Evolutionary conservation across 1,139 yeast species (phyloP).

Genomic region (Pichia norvegensis): DNA sequence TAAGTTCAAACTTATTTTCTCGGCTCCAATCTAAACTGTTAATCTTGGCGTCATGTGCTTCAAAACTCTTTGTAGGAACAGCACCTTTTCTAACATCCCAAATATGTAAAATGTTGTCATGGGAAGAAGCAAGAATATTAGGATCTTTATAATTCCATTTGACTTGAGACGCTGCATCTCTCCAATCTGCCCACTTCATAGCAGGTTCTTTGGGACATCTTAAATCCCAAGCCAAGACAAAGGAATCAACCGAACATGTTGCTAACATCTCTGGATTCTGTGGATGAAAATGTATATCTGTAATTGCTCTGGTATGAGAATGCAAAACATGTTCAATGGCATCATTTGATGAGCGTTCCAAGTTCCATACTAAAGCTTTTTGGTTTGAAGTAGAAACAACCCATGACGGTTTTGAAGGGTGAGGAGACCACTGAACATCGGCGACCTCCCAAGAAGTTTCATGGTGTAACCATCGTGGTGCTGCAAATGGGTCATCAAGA

Average conservation of each 20-base stretch:
- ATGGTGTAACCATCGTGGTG: constrained; percentile 91
- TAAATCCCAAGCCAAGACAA: constrained; percentile 85
- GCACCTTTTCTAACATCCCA: constrained; percentile 91
- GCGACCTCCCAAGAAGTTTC: constrained; percentile 97
- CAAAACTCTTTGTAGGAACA: constrained; percentile 56
- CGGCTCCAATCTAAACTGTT: constrained; percentile 82
- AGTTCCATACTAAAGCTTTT: constrained; percentile 90
- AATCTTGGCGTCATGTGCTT: constrained; percentile 75
- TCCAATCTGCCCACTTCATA: constrained; percentile 81
- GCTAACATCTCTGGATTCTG: constrained; percentile 83
- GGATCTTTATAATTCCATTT: constrained; percentile 84
- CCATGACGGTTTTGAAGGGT: constrained; percentile 76
- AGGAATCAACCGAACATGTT: constrained; percentile 88
- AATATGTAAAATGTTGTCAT: constrained; percentile 66
- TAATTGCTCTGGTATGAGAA: constrained; percentile 85
- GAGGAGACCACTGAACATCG: constrained; percentile 97
- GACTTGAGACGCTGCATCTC: constrained; percentile 90
- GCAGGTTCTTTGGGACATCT: constrained; percentile 68
- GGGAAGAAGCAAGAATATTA: constrained; percentile 74
- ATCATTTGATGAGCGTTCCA: constrained; percentile 62
- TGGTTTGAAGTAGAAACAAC: constrained; percentile 91
- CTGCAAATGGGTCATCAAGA: constrained; percentile 87
- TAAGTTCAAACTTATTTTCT: constrained; percentile 47
- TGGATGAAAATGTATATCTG: constrained; percentile 91
- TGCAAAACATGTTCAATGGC: constrained; percentile 86